Evolutionary conservation across 768 basidiomycete species (phyloP).

Genomic region (Lactifluus rugatus): DNA sequence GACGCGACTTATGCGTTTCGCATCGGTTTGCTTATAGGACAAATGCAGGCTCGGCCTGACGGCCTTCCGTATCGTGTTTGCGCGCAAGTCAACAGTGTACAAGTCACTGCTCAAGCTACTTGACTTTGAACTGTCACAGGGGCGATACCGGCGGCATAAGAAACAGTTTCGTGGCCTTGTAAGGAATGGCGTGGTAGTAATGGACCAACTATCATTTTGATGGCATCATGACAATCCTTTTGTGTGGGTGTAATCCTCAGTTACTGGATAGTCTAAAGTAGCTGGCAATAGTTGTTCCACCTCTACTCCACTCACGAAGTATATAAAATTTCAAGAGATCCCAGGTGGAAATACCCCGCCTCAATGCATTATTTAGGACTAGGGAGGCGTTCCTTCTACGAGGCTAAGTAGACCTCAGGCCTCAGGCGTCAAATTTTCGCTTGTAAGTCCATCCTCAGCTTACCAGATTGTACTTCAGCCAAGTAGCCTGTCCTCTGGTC

Average conservation of each 20-base stretch:
- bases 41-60: conserved; percentile 59
- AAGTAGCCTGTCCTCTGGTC: too few species aligned
- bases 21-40: not conserved
- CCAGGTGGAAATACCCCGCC: too few species aligned
- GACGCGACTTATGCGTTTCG: not conserved
- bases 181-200: conserved; percentile 33
- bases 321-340: too few species aligned
- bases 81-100: conserved; percentile 43
- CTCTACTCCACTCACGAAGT: too few species aligned
- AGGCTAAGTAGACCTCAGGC: too few species aligned
- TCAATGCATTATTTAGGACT: too few species aligned
- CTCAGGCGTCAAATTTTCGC: too few species aligned
- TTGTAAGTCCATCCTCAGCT: too few species aligned
- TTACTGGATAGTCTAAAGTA: not conserved
- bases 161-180: conserved; percentile 40
- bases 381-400: too few species aligned
- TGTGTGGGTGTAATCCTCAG: too few species aligned
- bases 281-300: too few species aligned
- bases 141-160: conserved; percentile 34
- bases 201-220: conserved; percentile 23
- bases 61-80: conserved; percentile 64
- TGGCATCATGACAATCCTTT: not conserved
- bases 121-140: conserved; percentile 39
- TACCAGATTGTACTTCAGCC: too few species aligned
- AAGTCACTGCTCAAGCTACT: conserved; percentile 38